phyloP scores from a whole-genome alignment of 2,329 filamentous ascomycete species.

The Fusarium staphyleae region DNA sequence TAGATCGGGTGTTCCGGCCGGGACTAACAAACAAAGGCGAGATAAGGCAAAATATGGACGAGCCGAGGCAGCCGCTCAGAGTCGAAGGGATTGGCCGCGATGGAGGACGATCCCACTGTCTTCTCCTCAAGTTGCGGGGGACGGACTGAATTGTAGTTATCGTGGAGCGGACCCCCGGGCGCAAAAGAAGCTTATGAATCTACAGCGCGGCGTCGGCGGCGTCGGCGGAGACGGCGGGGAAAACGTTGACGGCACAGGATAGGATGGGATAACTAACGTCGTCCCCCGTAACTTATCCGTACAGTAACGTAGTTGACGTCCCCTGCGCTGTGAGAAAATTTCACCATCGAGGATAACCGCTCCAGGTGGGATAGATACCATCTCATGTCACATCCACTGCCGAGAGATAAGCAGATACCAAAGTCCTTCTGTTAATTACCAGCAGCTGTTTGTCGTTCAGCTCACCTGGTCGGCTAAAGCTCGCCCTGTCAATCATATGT shows the following conservation, averaged over 20 bases:
- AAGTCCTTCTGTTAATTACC: too few relatives aligned
- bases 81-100: constrained; percentile 7
- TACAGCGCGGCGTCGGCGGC: not conserved
- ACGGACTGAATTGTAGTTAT: constrained; percentile 16
- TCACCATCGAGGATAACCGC: not conserved
- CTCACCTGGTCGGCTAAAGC: not conserved
- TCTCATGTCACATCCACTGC: too few relatives aligned
- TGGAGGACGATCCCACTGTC: not conserved
- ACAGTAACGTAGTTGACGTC: constrained; percentile 9
- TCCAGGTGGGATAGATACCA: too few relatives aligned
- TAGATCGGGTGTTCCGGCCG: constrained; percentile 30
- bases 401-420: too few relatives aligned
- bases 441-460: too few relatives aligned
- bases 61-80: constrained; percentile 24
- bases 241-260: not conserved
- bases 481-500: constrained; percentile 4
- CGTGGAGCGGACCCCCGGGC: constrained; percentile 22
- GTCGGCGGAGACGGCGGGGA: not conserved
- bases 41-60: not conserved
- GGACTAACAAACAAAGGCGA: constrained; percentile 17
- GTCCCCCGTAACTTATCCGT: not conserved
- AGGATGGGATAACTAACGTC: too few relatives aligned
- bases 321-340: constrained; percentile 10
- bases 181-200: constrained; percentile 1
- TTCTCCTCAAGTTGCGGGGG: constrained; percentile 10